A percentile compares a stretch with the other conserved stretches of the same genome.
phyloP scores from a whole-genome alignment of 257 asterid genomes.

The Rhazya stricta region DNA sequence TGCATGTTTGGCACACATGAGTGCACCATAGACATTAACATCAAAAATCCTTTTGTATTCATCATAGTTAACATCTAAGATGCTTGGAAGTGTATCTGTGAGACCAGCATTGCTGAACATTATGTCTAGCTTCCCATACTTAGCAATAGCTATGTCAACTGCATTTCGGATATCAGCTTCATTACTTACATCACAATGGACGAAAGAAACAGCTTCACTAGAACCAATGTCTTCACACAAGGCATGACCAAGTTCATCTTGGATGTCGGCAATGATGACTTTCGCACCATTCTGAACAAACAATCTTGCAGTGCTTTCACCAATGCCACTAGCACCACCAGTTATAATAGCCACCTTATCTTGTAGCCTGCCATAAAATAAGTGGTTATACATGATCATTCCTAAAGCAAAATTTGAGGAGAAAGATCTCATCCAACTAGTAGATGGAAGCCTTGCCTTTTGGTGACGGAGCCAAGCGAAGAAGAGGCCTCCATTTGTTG shows the following conservation, averaged over 20 bases:
- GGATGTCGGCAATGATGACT: slow-evolving; percentile 38
- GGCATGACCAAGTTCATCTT: slow-evolving; percentile 28
- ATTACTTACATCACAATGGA: slow-evolving; percentile 38
- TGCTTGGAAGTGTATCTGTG: slow-evolving; percentile 1
- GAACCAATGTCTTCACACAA: slow-evolving; percentile 16
- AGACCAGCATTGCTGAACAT: slow-evolving; percentile 41
- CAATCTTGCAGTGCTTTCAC: slow-evolving; percentile 24
- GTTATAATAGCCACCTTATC: slow-evolving; percentile 35
- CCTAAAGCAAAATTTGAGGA: too few species aligned
- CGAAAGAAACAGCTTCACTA: slow-evolving; percentile 18
- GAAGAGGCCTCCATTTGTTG: too few species aligned
- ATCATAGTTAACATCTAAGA: slow-evolving; percentile 13
- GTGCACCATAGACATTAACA: slow-evolving; percentile 33
- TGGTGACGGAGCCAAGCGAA: too few species aligned
- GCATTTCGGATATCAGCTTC: slow-evolving; percentile 26
- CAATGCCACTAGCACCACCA: slow-evolving; percentile 41
- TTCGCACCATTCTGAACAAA: slow-evolving; percentile 36
- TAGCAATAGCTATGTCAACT: slow-evolving; percentile 30
- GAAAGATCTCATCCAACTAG: too few species aligned
- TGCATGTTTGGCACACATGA: slow-evolving; percentile 11
- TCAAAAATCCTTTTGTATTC: slow-evolving; percentile 29
- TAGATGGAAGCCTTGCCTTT: too few species aligned
- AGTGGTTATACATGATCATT: too few species aligned
- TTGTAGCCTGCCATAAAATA: slow-evolving; percentile 20
- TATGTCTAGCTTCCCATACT: slow-evolving; percentile 38